Percentiles rank a stretch among this genome's conserved stretches.
phyloP scores from a whole-genome alignment of 164 flowering plant genomes.

The Protea cynaroides region DNA sequence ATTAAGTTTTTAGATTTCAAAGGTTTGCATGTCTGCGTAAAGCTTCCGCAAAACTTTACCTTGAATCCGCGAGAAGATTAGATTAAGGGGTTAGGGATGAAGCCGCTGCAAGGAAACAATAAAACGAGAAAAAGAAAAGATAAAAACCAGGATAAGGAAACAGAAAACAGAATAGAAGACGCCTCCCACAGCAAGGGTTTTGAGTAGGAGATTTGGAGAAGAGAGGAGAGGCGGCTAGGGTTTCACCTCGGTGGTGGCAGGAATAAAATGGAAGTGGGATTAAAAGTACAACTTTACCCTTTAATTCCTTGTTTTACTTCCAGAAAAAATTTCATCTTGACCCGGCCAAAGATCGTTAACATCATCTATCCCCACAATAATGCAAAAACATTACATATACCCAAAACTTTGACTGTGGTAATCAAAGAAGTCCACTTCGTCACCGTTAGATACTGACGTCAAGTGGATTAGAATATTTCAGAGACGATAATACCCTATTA shows the following conservation, averaged over 20 bases:
- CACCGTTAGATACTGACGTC: no score
- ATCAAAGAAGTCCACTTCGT: no score
- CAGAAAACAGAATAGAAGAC: not conserved
- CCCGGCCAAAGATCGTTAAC: no score
- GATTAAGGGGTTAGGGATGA: not conserved
- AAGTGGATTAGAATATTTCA: no score
- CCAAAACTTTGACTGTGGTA: no score
- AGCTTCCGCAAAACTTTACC: not conserved
- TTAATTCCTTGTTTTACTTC: no score
- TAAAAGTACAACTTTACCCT: no score
- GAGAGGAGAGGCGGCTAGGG: not conserved
- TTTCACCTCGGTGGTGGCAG: not conserved
- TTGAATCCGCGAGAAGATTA: slow-evolving; percentile 2
- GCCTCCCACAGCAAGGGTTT: not conserved
- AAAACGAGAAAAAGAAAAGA: not conserved
- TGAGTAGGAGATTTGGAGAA: not conserved
- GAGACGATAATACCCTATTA: no score
- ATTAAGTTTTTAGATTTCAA: slow-evolving; percentile 7
- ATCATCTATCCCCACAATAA: no score
- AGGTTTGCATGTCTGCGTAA: not conserved
- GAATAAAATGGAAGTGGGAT: not conserved
- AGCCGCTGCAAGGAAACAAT: slow-evolving; percentile 8
- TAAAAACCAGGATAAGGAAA: not conserved
- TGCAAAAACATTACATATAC: no score
- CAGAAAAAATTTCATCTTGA: no score